phyloP scores from a whole-genome alignment of 768 basidiomycete species.

The Lactarius tabidus region DNA sequence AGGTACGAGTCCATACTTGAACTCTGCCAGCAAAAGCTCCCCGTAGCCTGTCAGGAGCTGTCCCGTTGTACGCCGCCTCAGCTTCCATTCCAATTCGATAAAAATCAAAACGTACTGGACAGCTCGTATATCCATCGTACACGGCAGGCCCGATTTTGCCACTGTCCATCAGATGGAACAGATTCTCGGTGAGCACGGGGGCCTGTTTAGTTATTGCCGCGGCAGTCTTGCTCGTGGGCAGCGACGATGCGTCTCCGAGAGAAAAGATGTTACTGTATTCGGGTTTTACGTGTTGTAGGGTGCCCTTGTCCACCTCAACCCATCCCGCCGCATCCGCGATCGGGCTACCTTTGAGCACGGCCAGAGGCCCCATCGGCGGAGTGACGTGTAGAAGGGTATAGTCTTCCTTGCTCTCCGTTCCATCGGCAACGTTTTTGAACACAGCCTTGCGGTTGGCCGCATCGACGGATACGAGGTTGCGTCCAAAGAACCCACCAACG shows the following conservation, averaged over 20 bases:
- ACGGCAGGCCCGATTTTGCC: conserved; percentile 63
- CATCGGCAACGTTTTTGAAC: conserved; percentile 71
- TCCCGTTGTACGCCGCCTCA: not conserved
- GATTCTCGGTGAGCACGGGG: conserved; percentile 86
- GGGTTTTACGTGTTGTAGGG: conserved; percentile 80
- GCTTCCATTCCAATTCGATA: conserved; percentile 4
- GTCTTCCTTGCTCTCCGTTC: conserved; percentile 61
- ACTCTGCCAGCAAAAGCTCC: conserved; percentile 83
- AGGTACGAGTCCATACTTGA: conserved; percentile 86
- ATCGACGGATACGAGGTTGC: conserved; percentile 79
- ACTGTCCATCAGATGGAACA: conserved; percentile 68
- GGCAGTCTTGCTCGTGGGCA: conserved; percentile 95
- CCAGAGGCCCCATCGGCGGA: conserved; percentile 89
- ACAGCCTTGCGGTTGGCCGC: conserved; percentile 67
- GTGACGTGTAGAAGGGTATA: conserved; percentile 83
- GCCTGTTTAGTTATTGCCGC: conserved; percentile 91
- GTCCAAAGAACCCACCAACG: conserved; percentile 75
- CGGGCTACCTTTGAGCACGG: conserved; percentile 72
- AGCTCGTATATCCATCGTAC: conserved; percentile 90
- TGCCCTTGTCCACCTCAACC: conserved; percentile 81
- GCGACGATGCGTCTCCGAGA: conserved; percentile 85
- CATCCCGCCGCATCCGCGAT: conserved; percentile 81
- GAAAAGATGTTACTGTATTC: conserved; percentile 80
- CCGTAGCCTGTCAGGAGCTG: conserved; percentile 81
- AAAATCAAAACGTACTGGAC: conserved; percentile 56